Conservation (phyloP, 208 protist genomes). For the Acanthamoeba royreba region DNA sequence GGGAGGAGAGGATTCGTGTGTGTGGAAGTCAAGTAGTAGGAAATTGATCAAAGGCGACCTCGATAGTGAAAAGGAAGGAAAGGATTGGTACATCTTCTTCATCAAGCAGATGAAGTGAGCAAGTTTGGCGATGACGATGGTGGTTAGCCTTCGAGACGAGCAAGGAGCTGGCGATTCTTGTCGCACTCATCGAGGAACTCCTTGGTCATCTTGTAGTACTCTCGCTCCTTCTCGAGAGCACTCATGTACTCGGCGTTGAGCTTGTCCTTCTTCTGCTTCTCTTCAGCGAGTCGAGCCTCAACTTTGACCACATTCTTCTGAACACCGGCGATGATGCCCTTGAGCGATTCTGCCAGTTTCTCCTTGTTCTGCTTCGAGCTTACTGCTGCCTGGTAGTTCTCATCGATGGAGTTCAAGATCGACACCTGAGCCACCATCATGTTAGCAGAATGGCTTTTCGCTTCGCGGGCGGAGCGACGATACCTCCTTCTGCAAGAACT, state of each 20-base stretch:
- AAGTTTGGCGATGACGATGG: too few relatives aligned
- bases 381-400: slow-evolving; percentile 61
- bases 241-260: slow-evolving; percentile 55
- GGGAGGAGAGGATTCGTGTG: too few relatives aligned
- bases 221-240: slow-evolving; percentile 71
- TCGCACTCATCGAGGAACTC: slow-evolving; percentile 69
- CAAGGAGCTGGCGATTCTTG: slow-evolving; percentile 41
- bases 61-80: too few relatives aligned
- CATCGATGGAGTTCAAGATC: slow-evolving; percentile 65
- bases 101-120: too few relatives aligned
- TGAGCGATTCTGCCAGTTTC: slow-evolving; percentile 69
- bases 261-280: slow-evolving; percentile 41
- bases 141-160: neutral
- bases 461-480: neutral
- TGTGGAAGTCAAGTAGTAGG: too few relatives aligned
- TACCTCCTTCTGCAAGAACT: slow-evolving; percentile 76
- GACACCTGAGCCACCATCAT: neutral
- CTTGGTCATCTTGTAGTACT: slow-evolving; percentile 71
- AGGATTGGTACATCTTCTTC: too few relatives aligned
- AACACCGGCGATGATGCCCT: slow-evolving; percentile 64
- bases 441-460: neutral
- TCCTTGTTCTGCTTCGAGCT: slow-evolving; percentile 53
- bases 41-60: too few relatives aligned
- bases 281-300: slow-evolving; percentile 1
- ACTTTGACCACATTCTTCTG: slow-evolving; percentile 57